phyloP scores from a whole-genome alignment of 2,329 filamentous ascomycete species.

The Nannizziopsis arthrosporioides region DNA sequence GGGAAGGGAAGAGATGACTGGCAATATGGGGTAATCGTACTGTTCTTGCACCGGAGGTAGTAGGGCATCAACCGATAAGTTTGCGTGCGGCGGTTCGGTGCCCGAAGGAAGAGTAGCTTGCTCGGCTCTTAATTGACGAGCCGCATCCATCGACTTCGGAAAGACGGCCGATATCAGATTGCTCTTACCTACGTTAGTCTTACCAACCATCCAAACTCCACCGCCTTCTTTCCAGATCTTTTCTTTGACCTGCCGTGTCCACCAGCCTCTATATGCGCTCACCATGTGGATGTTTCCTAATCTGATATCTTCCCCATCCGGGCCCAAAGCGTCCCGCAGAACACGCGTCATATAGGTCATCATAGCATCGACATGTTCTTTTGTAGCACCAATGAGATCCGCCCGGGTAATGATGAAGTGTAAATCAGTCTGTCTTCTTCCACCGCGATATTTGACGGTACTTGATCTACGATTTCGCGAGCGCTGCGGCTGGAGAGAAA shows the following conservation, averaged over 20 bases:
- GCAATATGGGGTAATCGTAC: conserved; percentile 68
- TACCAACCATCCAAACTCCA: conserved; percentile 92
- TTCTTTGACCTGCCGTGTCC: conserved; percentile 76
- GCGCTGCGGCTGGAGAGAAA: conserved; percentile 62
- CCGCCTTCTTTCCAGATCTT: conserved; percentile 75
- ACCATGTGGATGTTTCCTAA: conserved; percentile 79
- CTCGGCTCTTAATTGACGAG: conserved; percentile 11
- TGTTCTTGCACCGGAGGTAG: conserved; percentile 67
- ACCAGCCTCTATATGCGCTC: conserved; percentile 78
- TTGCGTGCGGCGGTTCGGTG: background rate
- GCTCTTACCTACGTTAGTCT: conserved; percentile 95
- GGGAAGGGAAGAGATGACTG: conserved; percentile 71
- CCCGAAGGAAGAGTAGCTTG: background rate
- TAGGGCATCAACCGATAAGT: conserved; percentile 37
- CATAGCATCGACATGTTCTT: conserved; percentile 69
- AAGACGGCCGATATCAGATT: conserved; percentile 78
- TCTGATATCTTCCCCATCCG: conserved; percentile 56
- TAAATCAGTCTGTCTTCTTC: conserved; percentile 63
- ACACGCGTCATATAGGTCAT: conserved; percentile 76
- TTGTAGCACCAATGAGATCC: conserved; percentile 72
- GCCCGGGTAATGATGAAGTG: conserved; percentile 85
- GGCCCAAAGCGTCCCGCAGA: conserved; percentile 62
- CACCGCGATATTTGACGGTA: conserved; percentile 51
- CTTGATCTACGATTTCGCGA: conserved; percentile 69
- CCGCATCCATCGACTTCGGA: conserved; percentile 52